A percentile compares a stretch with the other conserved stretches of the same genome.
Evolutionary conservation across 495 filamentous ascomycete genomes (phyloP).

Genomic region (Massariosphaeria phaeospora): DNA sequence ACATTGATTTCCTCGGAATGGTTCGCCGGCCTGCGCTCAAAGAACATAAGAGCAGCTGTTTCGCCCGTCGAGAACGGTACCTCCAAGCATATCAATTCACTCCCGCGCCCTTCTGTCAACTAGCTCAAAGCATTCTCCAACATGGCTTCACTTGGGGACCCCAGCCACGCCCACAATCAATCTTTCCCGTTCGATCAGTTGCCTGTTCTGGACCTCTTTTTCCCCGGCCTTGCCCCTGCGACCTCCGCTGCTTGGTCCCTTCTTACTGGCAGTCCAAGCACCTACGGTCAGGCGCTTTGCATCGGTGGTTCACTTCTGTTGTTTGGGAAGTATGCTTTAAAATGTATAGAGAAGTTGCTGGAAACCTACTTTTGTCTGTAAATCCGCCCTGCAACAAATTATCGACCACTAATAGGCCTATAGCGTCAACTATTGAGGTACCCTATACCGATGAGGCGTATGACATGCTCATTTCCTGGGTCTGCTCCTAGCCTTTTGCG

Average conservation of each 20-base stretch:
- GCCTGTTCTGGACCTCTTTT: constrained; percentile 9
- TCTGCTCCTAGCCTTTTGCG: constrained; percentile 14
- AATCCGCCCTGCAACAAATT: background rate
- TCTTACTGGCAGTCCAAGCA: constrained; percentile 11
- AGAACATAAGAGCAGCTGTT: constrained; percentile 11
- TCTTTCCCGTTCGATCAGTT: constrained; percentile 11
- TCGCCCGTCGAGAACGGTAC: background rate
- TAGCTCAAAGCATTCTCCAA: constrained; percentile 6
- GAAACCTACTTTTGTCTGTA: constrained; percentile 11
- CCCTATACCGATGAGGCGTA: constrained; percentile 15
- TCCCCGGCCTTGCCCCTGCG: constrained; percentile 6
- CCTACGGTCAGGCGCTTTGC: constrained; percentile 6
- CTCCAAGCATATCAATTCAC: constrained; percentile 1
- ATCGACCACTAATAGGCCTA: background rate
- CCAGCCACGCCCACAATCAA: constrained; percentile 5
- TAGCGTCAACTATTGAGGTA: constrained; percentile 4
- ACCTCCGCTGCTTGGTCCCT: constrained; percentile 7
- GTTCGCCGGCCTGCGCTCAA: constrained; percentile 1
- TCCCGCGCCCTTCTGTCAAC: background rate
- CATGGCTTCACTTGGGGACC: constrained; percentile 7
- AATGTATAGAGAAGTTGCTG: constrained; percentile 8
- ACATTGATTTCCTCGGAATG: background rate
- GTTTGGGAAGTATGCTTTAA: constrained; percentile 13
- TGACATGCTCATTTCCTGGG: constrained; percentile 16
- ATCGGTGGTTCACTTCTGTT: constrained; percentile 5